Evolutionary conservation across 495 filamentous ascomycete species (phyloP).

Genomic region (Podospora australis): DNA sequence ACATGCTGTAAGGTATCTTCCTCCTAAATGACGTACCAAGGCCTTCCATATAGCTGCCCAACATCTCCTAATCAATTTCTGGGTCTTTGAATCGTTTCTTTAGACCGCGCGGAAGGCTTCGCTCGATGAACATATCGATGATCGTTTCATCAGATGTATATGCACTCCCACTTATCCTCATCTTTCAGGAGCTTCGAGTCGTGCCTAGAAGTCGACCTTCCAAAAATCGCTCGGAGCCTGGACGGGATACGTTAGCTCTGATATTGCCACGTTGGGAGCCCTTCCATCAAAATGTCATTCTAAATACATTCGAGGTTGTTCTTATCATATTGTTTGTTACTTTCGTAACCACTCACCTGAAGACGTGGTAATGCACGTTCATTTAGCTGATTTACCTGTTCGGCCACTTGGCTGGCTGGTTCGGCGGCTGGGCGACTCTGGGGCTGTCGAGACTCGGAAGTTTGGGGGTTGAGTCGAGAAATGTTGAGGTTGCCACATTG

Average conservation of each 20-base stretch:
- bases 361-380: conserved; percentile 7
- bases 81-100: conserved; percentile 10
- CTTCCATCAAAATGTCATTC: conserved; percentile 8
- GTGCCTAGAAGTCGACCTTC: conserved; percentile 6
- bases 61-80: conserved; percentile 6
- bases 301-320: conserved; percentile 7
- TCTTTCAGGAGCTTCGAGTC: conserved; percentile 11
- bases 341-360: conserved; percentile 4
- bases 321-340: conserved; percentile 7
- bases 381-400: conserved; percentile 5
- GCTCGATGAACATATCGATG: conserved; percentile 9
- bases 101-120: conserved; percentile 6
- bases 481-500: background rate
- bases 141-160: conserved; percentile 9
- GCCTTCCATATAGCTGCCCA: conserved; percentile 4
- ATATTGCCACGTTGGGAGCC: conserved; percentile 9
- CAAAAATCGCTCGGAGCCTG: conserved; percentile 9
- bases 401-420: background rate
- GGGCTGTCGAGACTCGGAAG: background rate
- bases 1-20: conserved; percentile 4
- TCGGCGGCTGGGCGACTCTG: background rate
- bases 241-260: conserved; percentile 10
- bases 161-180: conserved; percentile 1
- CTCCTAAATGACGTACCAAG: conserved; percentile 3
- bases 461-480: background rate